Evolutionary conservation across 108 stramenopile species (phyloP).

Genomic region (Asterionellopsis glacialis): DNA sequence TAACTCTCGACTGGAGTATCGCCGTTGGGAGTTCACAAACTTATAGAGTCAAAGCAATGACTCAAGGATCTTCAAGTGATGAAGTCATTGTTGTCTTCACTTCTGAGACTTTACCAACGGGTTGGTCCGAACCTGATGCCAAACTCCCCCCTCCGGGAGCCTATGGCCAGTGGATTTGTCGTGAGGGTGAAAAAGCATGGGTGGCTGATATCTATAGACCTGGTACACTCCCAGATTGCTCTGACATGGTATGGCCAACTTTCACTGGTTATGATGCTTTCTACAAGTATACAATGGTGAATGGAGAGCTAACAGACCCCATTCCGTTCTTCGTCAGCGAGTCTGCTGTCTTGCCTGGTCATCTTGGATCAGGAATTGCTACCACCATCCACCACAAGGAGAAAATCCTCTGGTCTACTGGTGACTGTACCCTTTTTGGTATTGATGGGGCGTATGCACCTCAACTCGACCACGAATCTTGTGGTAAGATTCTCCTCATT

Average conservation of each 20-base stretch:
- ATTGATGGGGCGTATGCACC: not conserved
- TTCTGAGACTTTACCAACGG: not conserved
- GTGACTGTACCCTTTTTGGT: too few relatives aligned
- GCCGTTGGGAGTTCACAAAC: not conserved
- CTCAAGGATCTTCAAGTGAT: not conserved
- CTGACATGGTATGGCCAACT: too few relatives aligned
- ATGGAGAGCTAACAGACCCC: not conserved
- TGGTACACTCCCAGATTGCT: too few relatives aligned
- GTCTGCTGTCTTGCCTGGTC: not conserved
- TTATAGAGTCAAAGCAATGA: not conserved
- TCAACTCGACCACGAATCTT: not conserved
- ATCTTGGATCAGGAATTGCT: not conserved
- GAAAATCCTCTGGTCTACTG: too few relatives aligned
- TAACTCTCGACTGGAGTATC: too few relatives aligned
- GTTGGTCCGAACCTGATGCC: not conserved
- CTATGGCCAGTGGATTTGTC: too few relatives aligned
- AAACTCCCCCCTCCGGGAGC: not conserved
- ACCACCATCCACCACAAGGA: too few relatives aligned
- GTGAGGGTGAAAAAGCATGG: too few relatives aligned
- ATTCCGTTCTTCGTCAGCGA: not conserved
- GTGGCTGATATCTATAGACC: too few relatives aligned
- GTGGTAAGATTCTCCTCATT: not conserved
- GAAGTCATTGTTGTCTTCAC: constrained; percentile 1
- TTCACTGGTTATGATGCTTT: too few relatives aligned
- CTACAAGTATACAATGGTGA: too few relatives aligned